Evolutionary conservation across 2,329 filamentous ascomycete genomes (phyloP).

Genomic region (Bisporella sp.): DNA sequence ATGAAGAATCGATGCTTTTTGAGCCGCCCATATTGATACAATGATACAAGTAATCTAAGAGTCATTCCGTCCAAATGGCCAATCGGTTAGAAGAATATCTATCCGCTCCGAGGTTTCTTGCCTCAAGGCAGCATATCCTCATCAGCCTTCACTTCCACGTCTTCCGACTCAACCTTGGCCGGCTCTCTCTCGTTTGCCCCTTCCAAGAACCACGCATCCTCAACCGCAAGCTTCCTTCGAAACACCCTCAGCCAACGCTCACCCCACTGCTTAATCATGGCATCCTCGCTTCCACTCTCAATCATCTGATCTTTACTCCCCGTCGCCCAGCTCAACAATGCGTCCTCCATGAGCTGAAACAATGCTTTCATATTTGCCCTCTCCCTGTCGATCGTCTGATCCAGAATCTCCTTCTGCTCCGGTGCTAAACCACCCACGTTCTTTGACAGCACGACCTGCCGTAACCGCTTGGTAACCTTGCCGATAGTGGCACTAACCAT

Average conservation of each 20-base stretch:
- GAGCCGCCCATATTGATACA: too few species aligned
- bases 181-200: slow-evolving; percentile 22
- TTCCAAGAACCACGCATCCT: slow-evolving; percentile 59
- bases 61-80: too few species aligned
- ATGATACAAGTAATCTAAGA: too few species aligned
- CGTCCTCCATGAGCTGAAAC: slow-evolving; percentile 75
- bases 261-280: slow-evolving; percentile 72
- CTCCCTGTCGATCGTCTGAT: slow-evolving; percentile 64
- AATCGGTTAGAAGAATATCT: too few species aligned
- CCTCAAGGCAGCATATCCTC: background rate
- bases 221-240: slow-evolving; percentile 71
- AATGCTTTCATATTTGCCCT: slow-evolving; percentile 68
- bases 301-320: slow-evolving; percentile 71
- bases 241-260: slow-evolving; percentile 83
- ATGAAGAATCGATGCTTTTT: too few species aligned
- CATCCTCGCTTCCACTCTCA: slow-evolving; percentile 52
- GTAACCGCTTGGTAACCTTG: slow-evolving; percentile 82
- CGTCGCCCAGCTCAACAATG: slow-evolving; percentile 62
- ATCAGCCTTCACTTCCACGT: slow-evolving; percentile 2
- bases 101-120: too few species aligned
- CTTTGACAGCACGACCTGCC: slow-evolving; percentile 65
- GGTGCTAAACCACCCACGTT: slow-evolving; percentile 47
- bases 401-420: slow-evolving; percentile 40
- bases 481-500: slow-evolving; percentile 81
- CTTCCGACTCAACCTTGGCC: slow-evolving; percentile 6